Evolutionary conservation across 1,139 yeast species (phyloP), one percentile per base, ranked within the genome.

Genomic region (Pichia sp.): DNA sequence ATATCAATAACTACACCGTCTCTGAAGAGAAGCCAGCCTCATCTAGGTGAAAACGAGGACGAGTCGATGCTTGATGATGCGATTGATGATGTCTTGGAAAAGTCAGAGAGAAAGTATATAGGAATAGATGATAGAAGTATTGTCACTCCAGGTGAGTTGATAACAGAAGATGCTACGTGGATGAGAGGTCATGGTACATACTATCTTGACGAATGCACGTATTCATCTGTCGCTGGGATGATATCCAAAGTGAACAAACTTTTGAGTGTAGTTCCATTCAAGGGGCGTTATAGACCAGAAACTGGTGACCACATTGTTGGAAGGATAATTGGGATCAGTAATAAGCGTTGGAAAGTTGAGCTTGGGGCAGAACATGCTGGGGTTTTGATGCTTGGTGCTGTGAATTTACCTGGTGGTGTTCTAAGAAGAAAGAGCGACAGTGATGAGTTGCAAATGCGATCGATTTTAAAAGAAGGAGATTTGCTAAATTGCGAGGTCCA

Each of bases 181-280:
- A 95, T 95, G 99, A 82, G 96, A 67, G 99, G 99, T 34, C 99
- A 95, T 67, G 99, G 99, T 2, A 95, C 99, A 0, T 93, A 89
- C 67, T 82, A 85, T 57, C 72, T 85, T 41, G 80, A 80, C 36
- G 81, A 79, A 53, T 74, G 78, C 60, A 90, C 97, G 0, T 90
- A 81, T 66, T 86, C 96, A 1, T 85, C 97, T 0, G 96, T 93
- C 3, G 97, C 96, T 0, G 99, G 99, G 3, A 83, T 83, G 19
- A 84, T 95, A 16, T 80, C 88, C 0, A 76, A 95, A 60, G 97
- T 91, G 49, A 93, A 93, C 70, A 81, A 93, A 61, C 75, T 93
- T 55, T 74, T 93, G 53, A 85, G 95, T 65, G 99, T 95, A 19
- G 74, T 82, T 41, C 96, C 98, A 1, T 76, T 93, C 55, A 76